A percentile compares a stretch with the other conserved stretches of the same genome.
phyloP scores from a whole-genome alignment of 2,329 filamentous ascomycete genomes.

The Colletotrichum siamense region DNA sequence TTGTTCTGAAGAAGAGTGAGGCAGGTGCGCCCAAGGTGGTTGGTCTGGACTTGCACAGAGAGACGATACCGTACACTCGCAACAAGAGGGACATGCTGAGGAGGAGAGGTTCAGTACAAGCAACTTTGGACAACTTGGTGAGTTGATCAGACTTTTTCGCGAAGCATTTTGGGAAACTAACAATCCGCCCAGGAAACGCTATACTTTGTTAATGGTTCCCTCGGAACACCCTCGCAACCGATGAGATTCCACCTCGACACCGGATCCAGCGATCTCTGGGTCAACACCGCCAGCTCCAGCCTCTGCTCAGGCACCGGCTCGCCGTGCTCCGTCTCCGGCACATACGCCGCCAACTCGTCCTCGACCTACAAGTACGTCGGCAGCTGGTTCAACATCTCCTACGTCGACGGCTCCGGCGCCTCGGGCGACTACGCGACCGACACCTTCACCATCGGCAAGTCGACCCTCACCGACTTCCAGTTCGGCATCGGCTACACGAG shows the following conservation, averaged over 20 bases:
- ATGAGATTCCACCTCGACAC: conserved; percentile 70
- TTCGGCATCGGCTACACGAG: conserved; percentile 76
- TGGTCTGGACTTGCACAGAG: conserved; percentile 48
- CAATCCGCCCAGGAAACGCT: conserved; percentile 55
- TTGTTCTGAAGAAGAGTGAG: conserved; percentile 34
- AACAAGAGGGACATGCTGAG: conserved; percentile 26
- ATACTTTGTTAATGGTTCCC: conserved; percentile 67
- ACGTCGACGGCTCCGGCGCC: conserved; percentile 81
- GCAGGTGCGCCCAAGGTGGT: conserved; percentile 47
- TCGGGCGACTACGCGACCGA: conserved; percentile 83
- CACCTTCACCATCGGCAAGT: conserved; percentile 64
- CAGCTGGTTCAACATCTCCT: conserved; percentile 84
- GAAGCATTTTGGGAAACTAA: conserved; percentile 2
- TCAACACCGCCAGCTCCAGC: conserved; percentile 68
- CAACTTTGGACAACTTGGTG: conserved; percentile 63
- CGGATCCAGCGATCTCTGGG: conserved; percentile 73
- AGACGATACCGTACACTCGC: conserved; percentile 22
- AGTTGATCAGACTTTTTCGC: conserved; percentile 19
- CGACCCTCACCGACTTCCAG: conserved; percentile 62
- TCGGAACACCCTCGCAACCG: conserved; percentile 66
- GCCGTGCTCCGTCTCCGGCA: conserved; percentile 67
- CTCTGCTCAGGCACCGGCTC: conserved; percentile 57
- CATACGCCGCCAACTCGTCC: conserved; percentile 73
- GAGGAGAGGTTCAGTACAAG: conserved; percentile 49
- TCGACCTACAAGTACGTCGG: conserved; percentile 78